Evolutionary conservation across 2,329 filamentous ascomycete species (phyloP).

Genomic region (Trichoderma harzianum): DNA sequence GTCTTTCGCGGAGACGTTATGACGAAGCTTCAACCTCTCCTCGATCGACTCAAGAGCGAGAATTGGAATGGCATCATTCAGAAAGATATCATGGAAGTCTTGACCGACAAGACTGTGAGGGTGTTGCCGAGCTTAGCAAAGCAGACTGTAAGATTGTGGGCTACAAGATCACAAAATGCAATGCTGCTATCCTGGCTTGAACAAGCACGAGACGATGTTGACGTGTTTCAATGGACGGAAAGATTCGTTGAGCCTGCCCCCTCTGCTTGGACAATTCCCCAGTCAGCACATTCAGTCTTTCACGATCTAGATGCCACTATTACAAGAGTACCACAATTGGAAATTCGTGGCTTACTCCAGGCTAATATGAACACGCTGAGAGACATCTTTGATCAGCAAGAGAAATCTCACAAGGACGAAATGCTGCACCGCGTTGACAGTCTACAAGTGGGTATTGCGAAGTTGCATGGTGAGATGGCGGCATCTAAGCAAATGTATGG

Average conservation of each 20-base stretch:
- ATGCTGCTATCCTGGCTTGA: not conserved
- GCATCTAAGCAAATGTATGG: not conserved
- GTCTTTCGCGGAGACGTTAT: not conserved
- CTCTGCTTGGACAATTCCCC: not conserved
- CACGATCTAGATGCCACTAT: not conserved
- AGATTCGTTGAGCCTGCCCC: not conserved
- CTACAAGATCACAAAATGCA: not conserved
- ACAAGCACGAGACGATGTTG: not conserved
- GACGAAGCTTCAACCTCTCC: not conserved
- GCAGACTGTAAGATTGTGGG: too few species aligned
- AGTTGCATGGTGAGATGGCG: not conserved
- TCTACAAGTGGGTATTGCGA: not conserved
- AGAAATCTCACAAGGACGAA: not conserved
- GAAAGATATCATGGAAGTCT: not conserved
- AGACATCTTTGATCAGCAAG: not conserved
- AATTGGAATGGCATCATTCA: not conserved
- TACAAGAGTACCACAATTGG: not conserved
- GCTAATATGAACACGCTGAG: not conserved
- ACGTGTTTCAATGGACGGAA: not conserved
- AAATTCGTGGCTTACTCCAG: not conserved
- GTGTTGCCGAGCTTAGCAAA: not conserved
- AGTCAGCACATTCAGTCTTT: not conserved
- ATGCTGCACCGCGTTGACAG: not conserved
- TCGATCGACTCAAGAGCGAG: not conserved
- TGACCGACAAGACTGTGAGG: not conserved